These are phyloP conservation scores for Plasmodium vivax DNA, from an alignment of 169 alveolate genomes.

Conservation along the genomic window DNA sequence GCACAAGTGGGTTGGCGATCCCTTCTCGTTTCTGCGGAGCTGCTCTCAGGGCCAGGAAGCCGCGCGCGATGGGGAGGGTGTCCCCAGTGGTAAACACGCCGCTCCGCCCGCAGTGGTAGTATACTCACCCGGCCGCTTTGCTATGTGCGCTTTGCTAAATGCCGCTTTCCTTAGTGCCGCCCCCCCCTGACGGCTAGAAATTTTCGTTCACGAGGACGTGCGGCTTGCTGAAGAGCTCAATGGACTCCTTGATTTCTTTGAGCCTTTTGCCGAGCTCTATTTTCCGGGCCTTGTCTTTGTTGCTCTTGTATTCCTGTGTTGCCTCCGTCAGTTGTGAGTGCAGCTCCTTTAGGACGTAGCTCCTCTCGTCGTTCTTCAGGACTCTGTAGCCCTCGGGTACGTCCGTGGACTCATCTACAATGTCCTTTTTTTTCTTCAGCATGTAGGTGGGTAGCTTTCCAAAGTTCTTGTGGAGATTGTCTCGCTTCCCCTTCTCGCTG, in stretches of 20 bases:
- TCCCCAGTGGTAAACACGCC: neutral
- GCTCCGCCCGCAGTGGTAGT: neutral
- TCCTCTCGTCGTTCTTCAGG: conserved; percentile 48
- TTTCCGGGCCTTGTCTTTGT: conserved; percentile 33
- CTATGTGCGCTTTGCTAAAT: too few species aligned
- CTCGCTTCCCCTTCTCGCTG: neutral
- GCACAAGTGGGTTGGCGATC: neutral
- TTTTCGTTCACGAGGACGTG: conserved; percentile 41
- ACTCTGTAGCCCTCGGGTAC: conserved; percentile 38
- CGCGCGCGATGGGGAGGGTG: neutral
- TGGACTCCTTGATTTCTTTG: conserved; percentile 55
- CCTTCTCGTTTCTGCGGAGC: neutral
- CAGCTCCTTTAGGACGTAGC: conserved; percentile 42
- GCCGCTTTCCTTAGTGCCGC: neutral
- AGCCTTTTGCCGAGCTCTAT: conserved; percentile 42
- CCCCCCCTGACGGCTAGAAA: neutral
- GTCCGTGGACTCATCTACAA: conserved; percentile 21
- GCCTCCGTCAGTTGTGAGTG: conserved; percentile 54
- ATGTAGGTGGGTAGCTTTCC: conserved; percentile 59
- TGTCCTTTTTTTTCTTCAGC: conserved; percentile 46
- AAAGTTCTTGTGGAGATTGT: conserved; percentile 40
- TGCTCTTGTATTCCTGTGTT: conserved; percentile 43
- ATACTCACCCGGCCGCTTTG: too few species aligned
- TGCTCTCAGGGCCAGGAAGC: neutral
- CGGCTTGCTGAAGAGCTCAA: conserved; percentile 44